phyloP scores from a whole-genome alignment of 129 eudicot genomes.

The Logfia minima region DNA sequence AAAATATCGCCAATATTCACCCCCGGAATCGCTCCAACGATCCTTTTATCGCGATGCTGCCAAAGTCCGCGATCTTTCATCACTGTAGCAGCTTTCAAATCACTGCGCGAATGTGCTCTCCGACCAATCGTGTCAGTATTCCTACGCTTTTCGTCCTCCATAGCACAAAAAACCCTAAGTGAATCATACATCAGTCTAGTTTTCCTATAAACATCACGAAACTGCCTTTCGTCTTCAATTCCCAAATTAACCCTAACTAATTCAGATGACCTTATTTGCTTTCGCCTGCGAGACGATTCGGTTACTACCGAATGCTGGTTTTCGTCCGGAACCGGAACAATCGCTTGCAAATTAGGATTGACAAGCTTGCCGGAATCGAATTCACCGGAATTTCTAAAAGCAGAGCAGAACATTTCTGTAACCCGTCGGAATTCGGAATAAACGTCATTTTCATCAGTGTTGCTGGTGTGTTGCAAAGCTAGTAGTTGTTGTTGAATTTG shows the following conservation, averaged over 20 bases:
- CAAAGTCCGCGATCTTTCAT: slow-evolving; percentile 67
- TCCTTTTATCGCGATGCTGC: slow-evolving; percentile 65
- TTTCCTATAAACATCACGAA: slow-evolving; percentile 45
- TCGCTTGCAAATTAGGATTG: slow-evolving; percentile 44
- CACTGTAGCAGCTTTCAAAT: slow-evolving; percentile 47
- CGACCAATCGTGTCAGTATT: slow-evolving; percentile 22
- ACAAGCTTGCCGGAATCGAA: not conserved
- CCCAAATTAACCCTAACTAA: slow-evolving; percentile 62
- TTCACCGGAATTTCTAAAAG: slow-evolving; percentile 30
- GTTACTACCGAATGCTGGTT: slow-evolving; percentile 23
- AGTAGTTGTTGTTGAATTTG: slow-evolving; percentile 4
- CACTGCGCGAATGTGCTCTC: slow-evolving; percentile 36
- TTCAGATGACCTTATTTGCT: slow-evolving; percentile 50
- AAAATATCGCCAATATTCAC: slow-evolving; percentile 65
- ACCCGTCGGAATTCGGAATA: slow-evolving; percentile 47
- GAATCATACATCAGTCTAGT: slow-evolving; percentile 60
- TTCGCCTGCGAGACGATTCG: slow-evolving; percentile 33
- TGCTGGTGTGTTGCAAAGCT: not conserved
- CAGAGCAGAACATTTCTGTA: slow-evolving; percentile 45
- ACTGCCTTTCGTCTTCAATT: slow-evolving; percentile 48
- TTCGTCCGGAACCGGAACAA: slow-evolving; percentile 34
- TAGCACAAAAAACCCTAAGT: slow-evolving; percentile 43
- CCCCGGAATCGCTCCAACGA: slow-evolving; percentile 75
- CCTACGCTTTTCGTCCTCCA: slow-evolving; percentile 49
- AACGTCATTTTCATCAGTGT: slow-evolving; percentile 19